Base-by-base conservation (phyloP, 331 rosid species). In the Ulmus americana region DNA sequence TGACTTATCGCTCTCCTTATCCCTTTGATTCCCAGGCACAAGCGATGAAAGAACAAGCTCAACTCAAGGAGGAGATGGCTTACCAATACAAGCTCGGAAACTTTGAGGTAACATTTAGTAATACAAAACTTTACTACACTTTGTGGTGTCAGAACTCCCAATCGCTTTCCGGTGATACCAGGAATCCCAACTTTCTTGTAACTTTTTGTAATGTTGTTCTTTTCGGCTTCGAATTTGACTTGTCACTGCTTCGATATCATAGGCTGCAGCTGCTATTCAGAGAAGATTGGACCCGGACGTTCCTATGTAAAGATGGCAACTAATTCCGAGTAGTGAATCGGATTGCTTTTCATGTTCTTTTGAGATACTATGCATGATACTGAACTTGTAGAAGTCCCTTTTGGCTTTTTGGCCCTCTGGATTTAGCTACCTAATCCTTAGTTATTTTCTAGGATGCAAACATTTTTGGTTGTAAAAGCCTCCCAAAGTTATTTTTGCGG, bases 1-100 rank as follows among this genome's bases (percentile, higher is more conserved):
- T 16, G 16, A 12, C 39, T 12, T 45, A 13, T 46, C 41, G 48
- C 43, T 28, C 45, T 28, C 20, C n/a, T 9, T 35, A 14, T 47
- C 14, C 39, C 55, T 49, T 62, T 74, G 22, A 47, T 62, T 73
- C 44, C 44, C 86, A 92, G 98, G 98, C 98, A 10, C 97, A 89
- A 61, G 95, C 98, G 66, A 92, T 92, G 98, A 92, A 92, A 81
- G 99, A 89, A 80, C 97, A 94, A 82, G 97, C 99, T 76, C 97
- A 82, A 77, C 95, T 94, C 18, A 79, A 90, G 80, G 99, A 94
- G 84, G 99, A 94, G 83, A 94, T 94, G 99, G 99, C 97, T 56
- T 90, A 89, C 80, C 97, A 94, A 69, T 94, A 85, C 86, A 94
- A 94, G 81, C 70, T 94, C 43, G 97, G 95, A 69, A 94, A 94